Conservation (phyloP, 2,329 filamentous ascomycete species). For the Colletotrichum trifolii region DNA sequence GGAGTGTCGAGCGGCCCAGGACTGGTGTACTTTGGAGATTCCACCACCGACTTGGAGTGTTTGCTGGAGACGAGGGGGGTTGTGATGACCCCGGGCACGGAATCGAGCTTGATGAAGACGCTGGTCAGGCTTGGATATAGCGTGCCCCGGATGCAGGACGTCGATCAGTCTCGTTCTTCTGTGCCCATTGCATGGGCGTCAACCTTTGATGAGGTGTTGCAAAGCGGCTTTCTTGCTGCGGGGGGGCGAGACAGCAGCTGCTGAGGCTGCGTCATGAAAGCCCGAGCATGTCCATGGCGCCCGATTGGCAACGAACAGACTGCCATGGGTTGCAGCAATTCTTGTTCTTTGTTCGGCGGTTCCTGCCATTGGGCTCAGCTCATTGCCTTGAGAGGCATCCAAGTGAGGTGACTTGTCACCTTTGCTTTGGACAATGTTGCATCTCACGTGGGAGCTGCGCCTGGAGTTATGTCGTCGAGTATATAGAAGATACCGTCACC, state of each 20-base stretch:
- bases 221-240: conserved; percentile 12
- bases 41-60: conserved; percentile 66
- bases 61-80: conserved; percentile 58
- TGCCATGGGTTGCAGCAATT: no score
- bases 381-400: no score
- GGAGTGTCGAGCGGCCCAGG: conserved; percentile 34
- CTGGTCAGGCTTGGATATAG: conserved; percentile 45
- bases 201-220: conserved; percentile 42
- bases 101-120: conserved; percentile 39
- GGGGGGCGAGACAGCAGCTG: not conserved
- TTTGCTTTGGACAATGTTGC: no score
- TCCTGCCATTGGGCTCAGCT: no score
- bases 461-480: no score
- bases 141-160: conserved; percentile 43
- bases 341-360: no score
- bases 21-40: conserved; percentile 69
- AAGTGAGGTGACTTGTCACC: no score
- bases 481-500: no score
- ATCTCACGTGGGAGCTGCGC: no score
- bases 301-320: no score
- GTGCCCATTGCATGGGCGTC: conserved; percentile 45
- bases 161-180: conserved; percentile 8
- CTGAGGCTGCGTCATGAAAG: no score
- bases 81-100: conserved; percentile 53
- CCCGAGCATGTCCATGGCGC: no score